A percentile compares a stretch with the other conserved stretches of the same genome.
Evolutionary conservation across 768 basidiomycete genomes (phyloP).

Genomic region (Rhodotorula sphaerocarpa): DNA sequence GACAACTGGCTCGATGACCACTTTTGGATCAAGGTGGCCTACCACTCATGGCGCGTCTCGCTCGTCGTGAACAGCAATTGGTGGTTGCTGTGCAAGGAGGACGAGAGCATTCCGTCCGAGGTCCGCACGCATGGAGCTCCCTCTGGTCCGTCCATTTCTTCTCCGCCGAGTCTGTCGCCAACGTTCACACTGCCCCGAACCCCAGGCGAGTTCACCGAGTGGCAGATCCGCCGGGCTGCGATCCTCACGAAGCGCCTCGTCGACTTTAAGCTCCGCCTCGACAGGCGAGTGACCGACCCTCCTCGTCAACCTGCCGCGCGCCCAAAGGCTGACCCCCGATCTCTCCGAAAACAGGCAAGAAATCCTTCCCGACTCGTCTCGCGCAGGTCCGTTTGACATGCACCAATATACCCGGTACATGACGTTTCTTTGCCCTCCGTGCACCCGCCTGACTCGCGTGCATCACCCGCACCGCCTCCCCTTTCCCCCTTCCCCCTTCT

Average conservation of each 20-base stretch:
- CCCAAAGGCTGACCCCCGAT: background rate
- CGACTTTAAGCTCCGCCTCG: conserved; percentile 54
- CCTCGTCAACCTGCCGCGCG: too few species aligned
- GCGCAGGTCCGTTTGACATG: conserved; percentile 56
- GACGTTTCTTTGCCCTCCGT: background rate
- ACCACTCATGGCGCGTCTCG: conserved; percentile 78
- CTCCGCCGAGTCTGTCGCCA: too few species aligned
- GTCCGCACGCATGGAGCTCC: conserved; percentile 24
- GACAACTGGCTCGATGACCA: conserved; percentile 92
- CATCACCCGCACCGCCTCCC: conserved; percentile 1
- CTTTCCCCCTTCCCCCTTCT: background rate
- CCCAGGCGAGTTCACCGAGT: conserved; percentile 52
- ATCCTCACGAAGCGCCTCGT: conserved; percentile 68
- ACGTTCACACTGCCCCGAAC: too few species aligned
- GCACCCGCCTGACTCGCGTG: conserved; percentile 6
- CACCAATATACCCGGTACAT: conserved; percentile 44
- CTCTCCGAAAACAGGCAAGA: too few species aligned
- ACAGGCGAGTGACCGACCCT: conserved; percentile 16
- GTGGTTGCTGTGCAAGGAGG: conserved; percentile 83
- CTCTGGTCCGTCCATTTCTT: background rate
- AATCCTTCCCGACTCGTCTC: conserved; percentile 60
- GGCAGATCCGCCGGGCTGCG: conserved; percentile 78
- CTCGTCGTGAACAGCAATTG: conserved; percentile 86
- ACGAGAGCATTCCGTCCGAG: conserved; percentile 53
- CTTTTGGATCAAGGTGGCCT: conserved; percentile 79